A percentile compares a stretch with the other conserved stretches of the same genome.
Conservation (phyloP, 805 yeast species). For the Starmerella bombicola region DNA sequence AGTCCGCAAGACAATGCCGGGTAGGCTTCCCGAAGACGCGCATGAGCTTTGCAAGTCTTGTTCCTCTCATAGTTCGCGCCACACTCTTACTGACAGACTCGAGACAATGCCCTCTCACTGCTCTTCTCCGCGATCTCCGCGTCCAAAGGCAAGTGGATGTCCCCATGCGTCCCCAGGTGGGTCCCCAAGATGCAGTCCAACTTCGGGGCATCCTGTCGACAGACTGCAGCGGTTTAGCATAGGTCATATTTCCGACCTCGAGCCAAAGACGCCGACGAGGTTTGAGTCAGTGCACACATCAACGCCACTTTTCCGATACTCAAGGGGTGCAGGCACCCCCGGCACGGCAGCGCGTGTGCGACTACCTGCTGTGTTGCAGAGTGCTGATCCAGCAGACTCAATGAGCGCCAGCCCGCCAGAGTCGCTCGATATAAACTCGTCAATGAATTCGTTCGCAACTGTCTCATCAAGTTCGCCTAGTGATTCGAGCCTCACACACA, state of each 20-base stretch:
- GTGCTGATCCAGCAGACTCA: conserved; percentile 16
- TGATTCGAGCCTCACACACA: neutral
- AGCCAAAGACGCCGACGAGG: conserved; percentile 19
- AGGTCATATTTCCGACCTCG: conserved; percentile 9
- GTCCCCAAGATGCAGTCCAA: neutral
- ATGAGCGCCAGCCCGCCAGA: conserved; percentile 12
- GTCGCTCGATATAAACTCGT: conserved; percentile 1
- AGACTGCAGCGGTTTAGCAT: conserved; percentile 18
- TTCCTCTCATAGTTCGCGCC: too few relatives aligned
- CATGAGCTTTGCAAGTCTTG: neutral
- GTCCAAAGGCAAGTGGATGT: neutral
- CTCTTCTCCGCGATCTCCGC: neutral
- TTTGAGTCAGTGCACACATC: conserved; percentile 12
- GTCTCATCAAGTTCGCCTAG: neutral
- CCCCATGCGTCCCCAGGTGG: neutral
- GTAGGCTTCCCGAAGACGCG: neutral
- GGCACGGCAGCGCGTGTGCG: conserved; percentile 12
- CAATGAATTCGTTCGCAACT: neutral
- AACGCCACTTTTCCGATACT: conserved; percentile 12
- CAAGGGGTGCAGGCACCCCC: conserved; percentile 19
- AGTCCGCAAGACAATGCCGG: neutral
- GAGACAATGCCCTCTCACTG: neutral
- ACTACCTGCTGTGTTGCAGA: conserved; percentile 7
- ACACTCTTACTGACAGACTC: neutral
- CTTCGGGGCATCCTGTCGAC: conserved; percentile 10